Conservation (phyloP, 2,329 filamentous ascomycete genomes). For the Epichloe sibirici region DNA sequence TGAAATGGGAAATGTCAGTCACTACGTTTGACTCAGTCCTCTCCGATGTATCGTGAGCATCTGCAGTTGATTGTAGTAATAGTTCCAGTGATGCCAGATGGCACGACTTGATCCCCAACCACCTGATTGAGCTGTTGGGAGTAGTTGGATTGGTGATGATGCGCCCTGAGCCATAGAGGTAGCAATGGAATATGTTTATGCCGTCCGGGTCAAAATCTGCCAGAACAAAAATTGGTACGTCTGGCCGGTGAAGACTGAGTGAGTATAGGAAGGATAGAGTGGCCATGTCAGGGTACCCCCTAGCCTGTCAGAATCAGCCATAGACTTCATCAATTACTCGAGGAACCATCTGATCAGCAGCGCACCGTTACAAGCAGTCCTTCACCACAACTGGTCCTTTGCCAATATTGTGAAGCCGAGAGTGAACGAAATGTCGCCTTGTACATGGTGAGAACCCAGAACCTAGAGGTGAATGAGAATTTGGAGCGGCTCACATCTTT, state of each 20-base stretch:
- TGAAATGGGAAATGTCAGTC: slow-evolving; percentile 13
- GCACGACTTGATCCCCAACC: slow-evolving; percentile 48
- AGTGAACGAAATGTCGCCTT: slow-evolving; percentile 67
- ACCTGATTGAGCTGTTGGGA: slow-evolving; percentile 39
- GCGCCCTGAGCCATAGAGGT: slow-evolving; percentile 55
- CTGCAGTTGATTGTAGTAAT: background rate
- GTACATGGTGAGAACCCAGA: background rate
- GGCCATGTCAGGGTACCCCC: slow-evolving; percentile 68
- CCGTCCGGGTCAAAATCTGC: slow-evolving; percentile 72
- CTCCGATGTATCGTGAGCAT: background rate
- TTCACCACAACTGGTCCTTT: slow-evolving; percentile 31
- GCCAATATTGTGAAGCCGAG: slow-evolving; percentile 43
- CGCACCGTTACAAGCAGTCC: slow-evolving; percentile 58
- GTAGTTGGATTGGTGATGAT: slow-evolving; percentile 46
- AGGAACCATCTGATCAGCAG: background rate
- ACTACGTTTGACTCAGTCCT: background rate
- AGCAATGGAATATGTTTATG: slow-evolving; percentile 59
- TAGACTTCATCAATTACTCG: background rate
- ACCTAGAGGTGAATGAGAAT: background rate
- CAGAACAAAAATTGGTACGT: slow-evolving; percentile 47
- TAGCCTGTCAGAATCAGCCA: slow-evolving; percentile 41
- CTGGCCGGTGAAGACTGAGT: slow-evolving; percentile 33
- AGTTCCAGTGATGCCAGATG: slow-evolving; percentile 23
- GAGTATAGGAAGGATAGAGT: slow-evolving; percentile 53
- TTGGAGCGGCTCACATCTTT: slow-evolving; percentile 48